Evolutionary conservation across 2,329 filamentous ascomycete genomes (phyloP), one percentile per base, ranked within the genome.

Genomic region (Colletotrichum australisinense): DNA sequence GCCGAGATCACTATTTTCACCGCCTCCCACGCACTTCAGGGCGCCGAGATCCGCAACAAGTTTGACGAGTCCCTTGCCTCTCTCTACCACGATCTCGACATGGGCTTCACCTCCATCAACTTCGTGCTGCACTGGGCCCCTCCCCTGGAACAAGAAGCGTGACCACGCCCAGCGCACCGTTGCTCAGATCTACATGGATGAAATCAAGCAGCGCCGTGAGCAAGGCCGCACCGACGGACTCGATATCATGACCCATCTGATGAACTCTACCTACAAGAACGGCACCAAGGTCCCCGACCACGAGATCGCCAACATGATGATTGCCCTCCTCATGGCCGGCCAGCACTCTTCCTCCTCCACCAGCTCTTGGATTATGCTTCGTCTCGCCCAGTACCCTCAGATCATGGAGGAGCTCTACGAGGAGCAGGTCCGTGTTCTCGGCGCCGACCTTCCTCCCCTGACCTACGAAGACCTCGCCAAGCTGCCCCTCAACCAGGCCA

Each of bases 261-360:
- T 97, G 94, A 91, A 91, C 77, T 94, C 92, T 78, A 88, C 86
- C 28, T 97, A 97, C 89, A 97, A 97, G 86, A 90, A 96, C 77
- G 95, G 94, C 77, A 91, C 86, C 52, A 87, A 87, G 6, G 88
- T 97, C n/a, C 93, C 95, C 19, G 95, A 97, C 80, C 88, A 93
- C 78, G 94, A 97, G 83, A 90, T 97, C 72, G 94, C 95, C 26
- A 93, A 97, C 84, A 96, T 97, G 90, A 96, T 97, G 94, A 97
- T 97, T 83, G 94, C 94, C 6, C 89, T 97, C 26, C 90, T 97
- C 75, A 97, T 97, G 94, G 95, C 94, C 72, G 95, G 95, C 69
- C 95, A 97, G 81, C 95, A 97, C 86, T 96, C 93, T 2, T 96
- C 94, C 2, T 94, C 94, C 4, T 95, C 94, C 24, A 95, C 94